Evolutionary conservation across 2,329 filamentous ascomycete species (phyloP).

Genomic region (Zarea fungicola): DNA sequence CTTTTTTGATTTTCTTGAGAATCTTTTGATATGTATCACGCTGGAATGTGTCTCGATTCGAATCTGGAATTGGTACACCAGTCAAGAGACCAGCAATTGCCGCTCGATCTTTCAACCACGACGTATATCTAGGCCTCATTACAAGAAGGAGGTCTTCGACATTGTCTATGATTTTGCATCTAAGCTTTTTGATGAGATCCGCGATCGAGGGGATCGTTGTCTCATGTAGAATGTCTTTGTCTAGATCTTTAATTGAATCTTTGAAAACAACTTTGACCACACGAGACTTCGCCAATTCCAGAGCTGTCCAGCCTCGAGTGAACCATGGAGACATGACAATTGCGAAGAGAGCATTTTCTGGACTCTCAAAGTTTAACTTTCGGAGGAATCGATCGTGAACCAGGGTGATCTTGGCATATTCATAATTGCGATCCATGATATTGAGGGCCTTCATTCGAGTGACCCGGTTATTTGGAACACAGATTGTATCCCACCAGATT

Average conservation of each 20-base stretch:
- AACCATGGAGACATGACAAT: conserved; percentile 20
- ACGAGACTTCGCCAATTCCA: conserved; percentile 18
- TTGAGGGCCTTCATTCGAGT: conserved; percentile 18
- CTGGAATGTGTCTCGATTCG: neutral
- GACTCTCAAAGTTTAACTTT: conserved; percentile 3
- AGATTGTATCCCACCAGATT: conserved; percentile 28
- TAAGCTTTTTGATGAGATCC: neutral
- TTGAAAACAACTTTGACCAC: conserved; percentile 19
- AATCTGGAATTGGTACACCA: conserved; percentile 10
- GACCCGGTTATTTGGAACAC: conserved; percentile 18
- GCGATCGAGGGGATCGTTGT: neutral
- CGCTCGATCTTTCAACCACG: conserved; percentile 20
- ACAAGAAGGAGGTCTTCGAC: conserved; percentile 19
- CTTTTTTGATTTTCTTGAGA: neutral
- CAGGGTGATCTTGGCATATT: conserved; percentile 16
- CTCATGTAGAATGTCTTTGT: conserved; percentile 18
- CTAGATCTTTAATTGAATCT: conserved; percentile 19
- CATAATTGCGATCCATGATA: conserved; percentile 23
- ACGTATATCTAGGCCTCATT: conserved; percentile 20
- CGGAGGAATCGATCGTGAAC: conserved; percentile 19
- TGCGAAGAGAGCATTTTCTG: conserved; percentile 14
- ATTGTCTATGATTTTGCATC: neutral
- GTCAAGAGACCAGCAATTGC: conserved; percentile 20
- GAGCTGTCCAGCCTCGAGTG: conserved; percentile 20
- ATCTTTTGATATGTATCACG: neutral